phyloP scores from a whole-genome alignment of 2,329 filamentous ascomycete genomes.

The Pseudogymnoascus sp. region DNA sequence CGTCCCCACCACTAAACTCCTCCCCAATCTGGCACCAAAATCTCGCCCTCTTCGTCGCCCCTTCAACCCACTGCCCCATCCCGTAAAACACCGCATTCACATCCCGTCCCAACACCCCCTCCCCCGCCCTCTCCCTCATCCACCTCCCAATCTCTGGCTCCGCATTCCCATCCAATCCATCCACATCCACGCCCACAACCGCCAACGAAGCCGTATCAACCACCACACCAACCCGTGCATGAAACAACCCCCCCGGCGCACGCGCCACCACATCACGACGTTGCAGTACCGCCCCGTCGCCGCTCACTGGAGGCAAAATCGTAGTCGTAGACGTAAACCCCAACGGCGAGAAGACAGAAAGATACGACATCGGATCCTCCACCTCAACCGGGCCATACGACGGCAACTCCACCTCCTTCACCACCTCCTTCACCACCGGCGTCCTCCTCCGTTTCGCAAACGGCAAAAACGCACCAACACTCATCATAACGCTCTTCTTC shows the following conservation, averaged over 20 bases:
- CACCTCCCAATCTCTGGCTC: slow-evolving; percentile 51
- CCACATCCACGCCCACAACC: slow-evolving; percentile 47
- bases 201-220: slow-evolving; percentile 47
- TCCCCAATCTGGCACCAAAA: neutral
- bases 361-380: slow-evolving; percentile 59
- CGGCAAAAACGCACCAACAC: slow-evolving; percentile 26
- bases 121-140: slow-evolving; percentile 29
- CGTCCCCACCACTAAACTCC: slow-evolving; percentile 16
- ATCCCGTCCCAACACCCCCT: slow-evolving; percentile 46
- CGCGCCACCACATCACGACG: slow-evolving; percentile 46
- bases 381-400: slow-evolving; percentile 61
- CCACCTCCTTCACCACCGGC: slow-evolving; percentile 25
- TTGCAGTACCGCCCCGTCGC: slow-evolving; percentile 35
- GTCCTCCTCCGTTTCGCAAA: slow-evolving; percentile 21
- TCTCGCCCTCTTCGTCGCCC: slow-evolving; percentile 52
- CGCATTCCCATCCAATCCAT: slow-evolving; percentile 50
- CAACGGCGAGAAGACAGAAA: slow-evolving; percentile 65
- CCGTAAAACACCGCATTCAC: slow-evolving; percentile 58
- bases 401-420: slow-evolving; percentile 36
- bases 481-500: slow-evolving; percentile 23
- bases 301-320: slow-evolving; percentile 33
- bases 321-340: slow-evolving; percentile 49
- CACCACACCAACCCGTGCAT: slow-evolving; percentile 49
- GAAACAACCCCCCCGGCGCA: slow-evolving; percentile 47
- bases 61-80: slow-evolving; percentile 60